Evolutionary conservation across 352 stramenopile genomes (phyloP), one percentile per base, ranked within the genome.

Genomic region (Pythium sukuiense): DNA sequence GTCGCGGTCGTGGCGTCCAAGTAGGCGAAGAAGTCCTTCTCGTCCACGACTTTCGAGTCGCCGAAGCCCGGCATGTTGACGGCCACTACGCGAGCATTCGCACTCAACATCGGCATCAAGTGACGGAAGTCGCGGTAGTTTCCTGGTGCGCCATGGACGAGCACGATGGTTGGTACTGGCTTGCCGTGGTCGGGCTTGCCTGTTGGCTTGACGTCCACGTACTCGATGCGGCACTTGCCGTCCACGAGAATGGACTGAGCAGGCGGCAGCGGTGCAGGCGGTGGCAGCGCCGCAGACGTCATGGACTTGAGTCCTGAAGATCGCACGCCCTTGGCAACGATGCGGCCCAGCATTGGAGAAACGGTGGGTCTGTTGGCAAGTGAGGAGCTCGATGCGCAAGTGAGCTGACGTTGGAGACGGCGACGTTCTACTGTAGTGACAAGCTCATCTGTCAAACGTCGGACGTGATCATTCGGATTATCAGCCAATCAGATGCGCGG

Each of bases 91-190:
- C 62, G 62, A 14, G 55, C 55, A 18, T 33, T 54, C 13, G 37
- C 32, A 16, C 35, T 37, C 16, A 67, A n/a, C 24, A 61, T 29
- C 26, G 60, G 60, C 2, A 55, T 45, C 33, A 67, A 29, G 39
- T 67, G 32, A 1, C 52, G 33, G 46, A 71, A 74, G 41, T 71
- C 62, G 3, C 48, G 41, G 43, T 62, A 46, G 27, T 62, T 67
- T 16, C 68, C 68, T 26, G 68, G 62, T 18, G 68, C 39, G 18
- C 68, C 62, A n/a, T 66, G 68, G n/a, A 74, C 20, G 12, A 74
- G 49, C 32, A 70, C 68, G 16, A 71, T 33, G 27, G 68, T 71
- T 20, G 59, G 24, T 12, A 46, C 3, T n/a, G 32, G 4, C 13
- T 55, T 24, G 30, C 30, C 16, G 9, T 24, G 12, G 5, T 24